Evolutionary conservation across 2,329 filamentous ascomycete species (phyloP).

Genomic region (Kalaharituber pfeilii): DNA sequence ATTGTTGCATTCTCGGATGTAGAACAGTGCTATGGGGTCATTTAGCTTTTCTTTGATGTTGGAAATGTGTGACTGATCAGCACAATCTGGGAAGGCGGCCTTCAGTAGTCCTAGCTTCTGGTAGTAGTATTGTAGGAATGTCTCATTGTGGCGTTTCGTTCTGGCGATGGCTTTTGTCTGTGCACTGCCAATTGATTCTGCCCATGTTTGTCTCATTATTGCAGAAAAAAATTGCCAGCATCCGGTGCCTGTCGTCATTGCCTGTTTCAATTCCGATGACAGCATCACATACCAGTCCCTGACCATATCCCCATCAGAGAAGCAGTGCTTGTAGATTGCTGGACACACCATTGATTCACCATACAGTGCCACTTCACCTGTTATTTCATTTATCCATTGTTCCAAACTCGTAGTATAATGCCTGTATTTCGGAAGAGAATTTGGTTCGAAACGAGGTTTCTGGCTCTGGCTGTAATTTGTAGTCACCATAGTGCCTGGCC

Average conservation of each 20-base stretch:
- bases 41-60: not conserved
- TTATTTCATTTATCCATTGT: not conserved
- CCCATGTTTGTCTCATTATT: not conserved
- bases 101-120: not conserved
- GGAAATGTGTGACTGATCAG: not conserved
- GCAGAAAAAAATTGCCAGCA: not conserved
- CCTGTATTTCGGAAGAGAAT: not conserved
- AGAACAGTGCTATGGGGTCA: not conserved
- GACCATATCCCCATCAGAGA: not conserved
- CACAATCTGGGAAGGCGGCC: not conserved
- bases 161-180: not conserved
- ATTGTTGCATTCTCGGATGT: not conserved
- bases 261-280: not conserved
- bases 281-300: not conserved
- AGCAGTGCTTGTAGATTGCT: not conserved
- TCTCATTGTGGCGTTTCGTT: not conserved
- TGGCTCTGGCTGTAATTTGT: not conserved
- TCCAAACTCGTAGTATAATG: not conserved
- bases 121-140: not conserved
- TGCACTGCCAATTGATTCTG: not conserved
- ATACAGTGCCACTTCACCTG: not conserved
- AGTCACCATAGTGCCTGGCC: not conserved
- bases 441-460: not conserved
- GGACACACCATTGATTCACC: not conserved
- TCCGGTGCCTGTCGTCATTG: not conserved